Percentiles rank a stretch among this genome's conserved stretches.
Evolutionary conservation across 2,329 filamentous ascomycete species (phyloP).

Genomic region (Ambrosiella beaveri): DNA sequence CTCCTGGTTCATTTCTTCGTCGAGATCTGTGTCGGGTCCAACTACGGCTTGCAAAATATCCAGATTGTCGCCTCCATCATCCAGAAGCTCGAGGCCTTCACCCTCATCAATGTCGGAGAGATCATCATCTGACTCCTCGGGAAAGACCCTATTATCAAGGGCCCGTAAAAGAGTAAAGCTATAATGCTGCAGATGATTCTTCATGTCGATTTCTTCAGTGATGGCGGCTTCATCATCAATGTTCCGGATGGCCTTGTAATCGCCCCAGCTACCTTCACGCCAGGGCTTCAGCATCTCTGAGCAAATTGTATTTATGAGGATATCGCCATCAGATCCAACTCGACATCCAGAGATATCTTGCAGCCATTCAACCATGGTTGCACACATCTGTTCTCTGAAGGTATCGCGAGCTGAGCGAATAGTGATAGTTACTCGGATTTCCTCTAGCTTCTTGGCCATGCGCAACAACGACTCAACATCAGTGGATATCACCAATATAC

Average conservation of each 20-base stretch:
- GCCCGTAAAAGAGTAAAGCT: constrained; percentile 23
- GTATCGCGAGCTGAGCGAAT: constrained; percentile 87
- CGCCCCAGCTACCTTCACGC: constrained; percentile 69
- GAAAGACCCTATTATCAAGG: constrained; percentile 15
- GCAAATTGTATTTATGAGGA: constrained; percentile 68
- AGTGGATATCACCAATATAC: constrained; percentile 58
- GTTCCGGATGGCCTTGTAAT: constrained; percentile 59
- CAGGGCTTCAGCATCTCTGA: constrained; percentile 82
- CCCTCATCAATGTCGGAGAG: neutral
- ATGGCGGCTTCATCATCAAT: constrained; percentile 30
- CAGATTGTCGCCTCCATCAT: no score
- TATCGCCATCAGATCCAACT: constrained; percentile 60
- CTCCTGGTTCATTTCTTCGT: no score
- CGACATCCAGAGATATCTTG: constrained; percentile 80
- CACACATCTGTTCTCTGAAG: constrained; percentile 96
- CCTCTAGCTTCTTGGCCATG: constrained; percentile 75
- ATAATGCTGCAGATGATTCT: constrained; percentile 17
- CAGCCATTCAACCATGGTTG: constrained; percentile 93
- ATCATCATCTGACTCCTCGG: neutral
- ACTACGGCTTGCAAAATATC: no score
- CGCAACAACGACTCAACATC: constrained; percentile 56
- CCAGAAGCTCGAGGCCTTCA: no score
- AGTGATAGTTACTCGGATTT: constrained; percentile 91
- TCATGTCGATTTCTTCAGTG: constrained; percentile 18
- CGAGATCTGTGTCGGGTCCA: no score